These are phyloP conservation scores for Rauvolfia tetraphylla DNA, from an alignment of 257 asterid species.

Conservation along the genomic window DNA sequence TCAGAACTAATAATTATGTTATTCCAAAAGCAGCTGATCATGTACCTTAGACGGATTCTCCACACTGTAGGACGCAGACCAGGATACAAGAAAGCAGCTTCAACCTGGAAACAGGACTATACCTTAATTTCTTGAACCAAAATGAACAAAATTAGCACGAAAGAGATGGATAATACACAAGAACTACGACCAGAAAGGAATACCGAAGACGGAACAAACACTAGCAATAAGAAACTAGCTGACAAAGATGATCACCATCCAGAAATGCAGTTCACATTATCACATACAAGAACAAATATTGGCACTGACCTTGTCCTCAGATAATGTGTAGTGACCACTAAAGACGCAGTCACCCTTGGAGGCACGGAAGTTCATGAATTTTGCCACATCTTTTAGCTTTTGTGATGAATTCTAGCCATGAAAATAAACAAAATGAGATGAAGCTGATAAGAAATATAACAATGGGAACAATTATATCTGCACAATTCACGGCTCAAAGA, in stretches of 20 bases:
- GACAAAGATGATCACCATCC: not conserved
- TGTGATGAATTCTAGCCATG: constrained; percentile 69
- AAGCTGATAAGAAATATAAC: constrained; percentile 5
- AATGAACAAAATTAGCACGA: not conserved
- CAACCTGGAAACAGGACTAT: constrained; percentile 50
- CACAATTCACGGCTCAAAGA: not conserved
- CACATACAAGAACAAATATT: not conserved
- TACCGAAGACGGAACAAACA: not conserved
- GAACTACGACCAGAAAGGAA: not conserved
- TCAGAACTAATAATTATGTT: not conserved
- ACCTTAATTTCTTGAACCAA: constrained; percentile 3
- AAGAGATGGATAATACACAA: not conserved
- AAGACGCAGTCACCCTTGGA: constrained; percentile 60
- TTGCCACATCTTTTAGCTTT: constrained; percentile 75
- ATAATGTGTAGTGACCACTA: constrained; percentile 71
- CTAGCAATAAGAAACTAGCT: not conserved
- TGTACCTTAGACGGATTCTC: constrained; percentile 84
- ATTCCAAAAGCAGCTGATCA: not conserved
- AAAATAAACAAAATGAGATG: not conserved
- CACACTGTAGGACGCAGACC: constrained; percentile 90
- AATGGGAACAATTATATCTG: constrained; percentile 2
- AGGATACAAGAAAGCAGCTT: constrained; percentile 90
- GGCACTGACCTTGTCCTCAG: constrained; percentile 74
- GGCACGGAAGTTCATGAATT: constrained; percentile 72
- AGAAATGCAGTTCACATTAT: not conserved